phyloP scores from a whole-genome alignment of 2,329 filamentous ascomycete species.

The Stemphylium lycopersici region DNA sequence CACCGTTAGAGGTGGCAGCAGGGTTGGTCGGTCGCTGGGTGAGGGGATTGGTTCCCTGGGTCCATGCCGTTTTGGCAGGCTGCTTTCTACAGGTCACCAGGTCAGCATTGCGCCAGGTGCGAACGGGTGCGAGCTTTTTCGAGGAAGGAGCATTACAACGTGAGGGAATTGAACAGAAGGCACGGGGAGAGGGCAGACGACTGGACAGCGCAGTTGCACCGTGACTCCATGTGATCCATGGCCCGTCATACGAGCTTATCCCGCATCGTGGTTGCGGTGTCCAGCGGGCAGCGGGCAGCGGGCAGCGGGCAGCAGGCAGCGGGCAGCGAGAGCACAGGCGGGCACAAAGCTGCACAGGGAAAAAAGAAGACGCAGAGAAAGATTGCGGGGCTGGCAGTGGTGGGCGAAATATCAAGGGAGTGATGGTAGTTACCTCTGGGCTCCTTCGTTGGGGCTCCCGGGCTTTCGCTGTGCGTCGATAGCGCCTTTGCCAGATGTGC shows the following conservation, averaged over 20 bases:
- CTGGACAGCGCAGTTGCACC: conserved; percentile 35
- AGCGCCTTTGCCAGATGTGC: conserved; percentile 54
- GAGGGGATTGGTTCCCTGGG: conserved; percentile 65
- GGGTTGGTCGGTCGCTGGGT: conserved; percentile 60
- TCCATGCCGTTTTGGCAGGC: conserved; percentile 65
- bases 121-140: conserved; percentile 7
- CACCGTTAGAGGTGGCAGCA: conserved; percentile 61
- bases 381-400: neutral
- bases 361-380: neutral
- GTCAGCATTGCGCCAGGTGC: conserved; percentile 36
- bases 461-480: conserved; percentile 62
- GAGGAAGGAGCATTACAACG: conserved; percentile 5
- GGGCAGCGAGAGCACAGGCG: neutral
- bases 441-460: conserved; percentile 60
- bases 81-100: conserved; percentile 52
- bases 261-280: conserved; percentile 20
- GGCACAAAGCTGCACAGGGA: neutral
- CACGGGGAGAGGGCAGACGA: conserved; percentile 8
- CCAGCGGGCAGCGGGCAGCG: conserved; percentile 12
- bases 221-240: conserved; percentile 42
- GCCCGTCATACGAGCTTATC: conserved; percentile 40
- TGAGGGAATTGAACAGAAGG: conserved; percentile 10
- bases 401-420: neutral
- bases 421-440: conserved; percentile 57
- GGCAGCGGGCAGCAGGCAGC: too few species aligned